Conservation (phyloP, 768 basidiomycete species). For the Xanthoconium stramineum region DNA sequence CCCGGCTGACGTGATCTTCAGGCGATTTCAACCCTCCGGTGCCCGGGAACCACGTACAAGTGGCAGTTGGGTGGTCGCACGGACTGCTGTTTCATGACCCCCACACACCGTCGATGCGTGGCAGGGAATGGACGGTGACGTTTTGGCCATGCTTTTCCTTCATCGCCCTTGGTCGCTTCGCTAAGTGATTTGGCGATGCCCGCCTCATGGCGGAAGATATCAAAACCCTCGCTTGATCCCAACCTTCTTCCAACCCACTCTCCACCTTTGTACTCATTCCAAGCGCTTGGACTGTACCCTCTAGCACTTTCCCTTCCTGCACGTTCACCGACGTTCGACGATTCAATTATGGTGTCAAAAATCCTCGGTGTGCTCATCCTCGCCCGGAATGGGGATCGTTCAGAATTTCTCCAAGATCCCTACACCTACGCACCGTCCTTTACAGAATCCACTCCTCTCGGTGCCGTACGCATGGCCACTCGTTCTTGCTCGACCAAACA, state of each 20-base stretch:
- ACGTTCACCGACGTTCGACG: slow-evolving; percentile 8
- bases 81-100: slow-evolving; percentile 16
- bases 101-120: slow-evolving; percentile 28
- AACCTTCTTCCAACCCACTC: slow-evolving; percentile 9
- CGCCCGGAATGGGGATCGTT: slow-evolving; percentile 74
- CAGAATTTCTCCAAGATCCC: slow-evolving; percentile 69
- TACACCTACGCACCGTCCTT: slow-evolving; percentile 57
- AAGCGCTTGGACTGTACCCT: neutral
- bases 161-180: slow-evolving; percentile 31
- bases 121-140: slow-evolving; percentile 26
- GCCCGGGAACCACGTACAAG: slow-evolving; percentile 25
- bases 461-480: slow-evolving; percentile 48
- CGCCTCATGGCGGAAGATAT: slow-evolving; percentile 29
- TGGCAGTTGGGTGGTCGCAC: slow-evolving; percentile 16
- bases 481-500: neutral
- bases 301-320: neutral
- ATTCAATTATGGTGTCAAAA: slow-evolving; percentile 19
- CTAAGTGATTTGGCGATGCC: slow-evolving; percentile 26
- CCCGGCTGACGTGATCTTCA: slow-evolving; percentile 24
- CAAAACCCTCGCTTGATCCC: slow-evolving; percentile 24
- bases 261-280: slow-evolving; percentile 1
- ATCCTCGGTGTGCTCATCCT: slow-evolving; percentile 77
- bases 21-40: slow-evolving; percentile 22
- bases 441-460: slow-evolving; percentile 73
- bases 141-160: slow-evolving; percentile 15